These are phyloP conservation scores for Tetrapyrgos nigripes DNA, from an alignment of 1,284 basidiomycete species.

Conservation along the genomic window DNA sequence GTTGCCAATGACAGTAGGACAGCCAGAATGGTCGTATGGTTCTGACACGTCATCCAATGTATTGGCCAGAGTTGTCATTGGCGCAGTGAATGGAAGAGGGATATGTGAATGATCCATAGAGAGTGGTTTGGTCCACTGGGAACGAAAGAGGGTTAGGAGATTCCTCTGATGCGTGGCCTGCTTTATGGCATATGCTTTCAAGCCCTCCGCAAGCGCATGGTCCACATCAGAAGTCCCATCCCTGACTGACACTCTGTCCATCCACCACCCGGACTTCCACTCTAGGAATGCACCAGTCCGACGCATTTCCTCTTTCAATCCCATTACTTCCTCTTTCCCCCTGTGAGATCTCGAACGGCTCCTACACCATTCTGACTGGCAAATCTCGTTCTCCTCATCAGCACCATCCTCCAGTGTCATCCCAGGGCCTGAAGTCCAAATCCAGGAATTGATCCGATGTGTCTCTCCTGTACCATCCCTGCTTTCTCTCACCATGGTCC, in stretches of 20 bases:
- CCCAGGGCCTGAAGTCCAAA: neutral
- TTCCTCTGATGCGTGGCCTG: neutral
- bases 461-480: neutral
- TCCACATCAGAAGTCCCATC: neutral
- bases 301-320: conserved; percentile 11
- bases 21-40: no score
- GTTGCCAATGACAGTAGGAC: no score
- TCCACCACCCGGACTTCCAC: neutral
- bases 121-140: neutral
- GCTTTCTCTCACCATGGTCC: neutral
- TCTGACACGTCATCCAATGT: no score
- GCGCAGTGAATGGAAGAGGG: no score
- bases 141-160: neutral
- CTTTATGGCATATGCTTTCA: neutral
- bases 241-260: neutral
- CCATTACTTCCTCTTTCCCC: conserved; percentile 2
- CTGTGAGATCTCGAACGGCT: conserved; percentile 9
- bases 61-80: no score
- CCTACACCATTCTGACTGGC: conserved; percentile 11
- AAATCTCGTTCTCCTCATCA: neutral
- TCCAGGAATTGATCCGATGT: neutral
- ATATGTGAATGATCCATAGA: no score
- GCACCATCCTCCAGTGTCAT: neutral
- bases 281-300: neutral
- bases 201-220: neutral